Evolutionary conservation across 768 basidiomycete species (phyloP).

Genomic region (Steccherinum ochraceum): DNA sequence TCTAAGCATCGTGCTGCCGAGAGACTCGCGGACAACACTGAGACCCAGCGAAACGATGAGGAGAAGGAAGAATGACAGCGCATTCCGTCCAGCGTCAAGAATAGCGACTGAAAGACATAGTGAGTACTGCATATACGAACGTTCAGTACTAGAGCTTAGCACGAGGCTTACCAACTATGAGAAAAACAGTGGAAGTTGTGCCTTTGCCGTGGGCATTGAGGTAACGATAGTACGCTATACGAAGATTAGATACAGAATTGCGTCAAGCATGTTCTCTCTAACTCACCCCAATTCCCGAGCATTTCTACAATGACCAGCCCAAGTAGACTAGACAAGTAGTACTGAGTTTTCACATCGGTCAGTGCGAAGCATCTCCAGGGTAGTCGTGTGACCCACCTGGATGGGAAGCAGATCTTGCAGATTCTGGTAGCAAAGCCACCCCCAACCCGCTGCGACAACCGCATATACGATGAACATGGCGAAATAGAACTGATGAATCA

Average conservation of each 20-base stretch:
- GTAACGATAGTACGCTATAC: slow-evolving; percentile 84
- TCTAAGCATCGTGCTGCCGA: slow-evolving; percentile 79
- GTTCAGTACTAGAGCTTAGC: background rate
- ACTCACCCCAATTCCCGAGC: slow-evolving; percentile 82
- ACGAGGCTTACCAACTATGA: slow-evolving; percentile 71
- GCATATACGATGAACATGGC: slow-evolving; percentile 77
- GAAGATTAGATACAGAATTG: background rate
- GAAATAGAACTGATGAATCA: slow-evolving; percentile 69
- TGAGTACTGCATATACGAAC: too few relatives aligned
- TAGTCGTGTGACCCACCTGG: slow-evolving; percentile 44
- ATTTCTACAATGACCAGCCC: slow-evolving; percentile 89
- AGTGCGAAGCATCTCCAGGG: background rate
- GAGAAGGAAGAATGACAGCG: slow-evolving; percentile 92
- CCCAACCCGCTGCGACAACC: slow-evolving; percentile 68
- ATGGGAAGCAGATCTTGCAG: slow-evolving; percentile 81
- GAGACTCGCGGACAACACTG: slow-evolving; percentile 83
- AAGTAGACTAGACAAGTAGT: slow-evolving; percentile 87
- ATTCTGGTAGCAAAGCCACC: slow-evolving; percentile 75
- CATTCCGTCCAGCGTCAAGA: slow-evolving; percentile 90
- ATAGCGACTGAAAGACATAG: slow-evolving; percentile 61
- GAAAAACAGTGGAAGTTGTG: slow-evolving; percentile 76
- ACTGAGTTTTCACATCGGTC: slow-evolving; percentile 34
- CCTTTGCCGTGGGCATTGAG: slow-evolving; percentile 82
- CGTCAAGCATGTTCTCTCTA: too few relatives aligned
- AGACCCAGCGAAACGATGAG: slow-evolving; percentile 89